A percentile compares a stretch with the other conserved stretches of the same genome.
phyloP scores from a whole-genome alignment of 768 basidiomycete genomes.

The Xerocomellus amylosporus region DNA sequence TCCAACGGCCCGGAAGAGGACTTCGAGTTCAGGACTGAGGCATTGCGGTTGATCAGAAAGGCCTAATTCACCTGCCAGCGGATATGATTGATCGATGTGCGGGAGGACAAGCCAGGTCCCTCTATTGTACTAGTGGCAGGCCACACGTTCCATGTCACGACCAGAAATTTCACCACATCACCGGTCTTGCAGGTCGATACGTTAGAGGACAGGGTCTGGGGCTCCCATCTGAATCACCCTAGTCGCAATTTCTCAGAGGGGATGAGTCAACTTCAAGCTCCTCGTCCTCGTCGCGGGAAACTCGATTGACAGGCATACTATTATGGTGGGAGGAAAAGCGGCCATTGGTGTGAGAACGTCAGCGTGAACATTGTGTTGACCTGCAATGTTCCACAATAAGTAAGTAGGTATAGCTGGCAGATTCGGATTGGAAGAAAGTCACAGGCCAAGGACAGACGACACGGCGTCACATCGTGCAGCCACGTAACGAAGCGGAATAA shows the following conservation, averaged over 20 bases:
- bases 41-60: no score
- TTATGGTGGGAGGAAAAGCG: not conserved
- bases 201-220: not conserved
- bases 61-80: not conserved
- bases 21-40: no score
- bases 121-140: not conserved
- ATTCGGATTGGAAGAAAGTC: no score
- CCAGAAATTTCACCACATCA: not conserved
- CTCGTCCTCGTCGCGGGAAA: no score
- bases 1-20: no score
- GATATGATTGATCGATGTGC: not conserved
- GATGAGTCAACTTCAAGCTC: not conserved
- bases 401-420: no score
- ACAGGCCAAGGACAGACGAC: not conserved
- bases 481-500: not conserved
- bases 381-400: no score
- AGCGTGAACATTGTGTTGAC: not conserved
- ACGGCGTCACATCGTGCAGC: not conserved
- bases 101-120: not conserved
- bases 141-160: not conserved
- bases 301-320: no score
- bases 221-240: no score
- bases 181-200: not conserved
- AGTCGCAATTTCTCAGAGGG: not conserved
- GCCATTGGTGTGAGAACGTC: not conserved